Conservation (phyloP, 2,329 filamentous ascomycete genomes). For the Aspergillus caelatus region DNA sequence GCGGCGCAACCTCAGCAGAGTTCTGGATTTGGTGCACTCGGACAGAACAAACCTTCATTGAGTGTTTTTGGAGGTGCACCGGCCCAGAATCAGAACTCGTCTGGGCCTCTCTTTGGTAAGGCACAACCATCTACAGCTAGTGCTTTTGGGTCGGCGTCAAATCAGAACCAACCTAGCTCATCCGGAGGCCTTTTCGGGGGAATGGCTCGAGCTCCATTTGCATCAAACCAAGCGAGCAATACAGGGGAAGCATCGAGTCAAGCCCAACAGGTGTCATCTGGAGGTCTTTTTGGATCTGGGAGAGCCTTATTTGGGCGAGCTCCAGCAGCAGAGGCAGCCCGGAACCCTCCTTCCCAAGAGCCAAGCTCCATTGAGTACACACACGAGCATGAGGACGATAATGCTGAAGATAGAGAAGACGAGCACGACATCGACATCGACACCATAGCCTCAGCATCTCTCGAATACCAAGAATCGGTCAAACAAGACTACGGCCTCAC, state of each 20-base stretch:
- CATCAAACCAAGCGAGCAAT: neutral
- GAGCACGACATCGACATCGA: conserved; percentile 3
- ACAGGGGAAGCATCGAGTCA: neutral
- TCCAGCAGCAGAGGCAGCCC: neutral
- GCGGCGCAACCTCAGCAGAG: neutral
- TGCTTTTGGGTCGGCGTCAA: neutral
- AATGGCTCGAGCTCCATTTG: neutral
- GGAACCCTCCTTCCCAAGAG: neutral
- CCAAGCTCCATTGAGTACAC: neutral
- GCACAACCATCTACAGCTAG: neutral
- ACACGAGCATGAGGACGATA: conserved; percentile 1
- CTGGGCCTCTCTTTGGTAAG: neutral
- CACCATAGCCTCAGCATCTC: conserved; percentile 9
- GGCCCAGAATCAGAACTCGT: neutral
- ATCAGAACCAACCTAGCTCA: neutral
- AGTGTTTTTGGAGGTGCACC: neutral
- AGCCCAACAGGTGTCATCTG: conserved; percentile 1
- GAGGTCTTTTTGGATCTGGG: neutral
- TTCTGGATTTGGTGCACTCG: neutral
- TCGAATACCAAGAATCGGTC: conserved; percentile 35
- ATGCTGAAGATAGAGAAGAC: conserved; percentile 16
- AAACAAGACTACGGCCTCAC: conserved; percentile 47
- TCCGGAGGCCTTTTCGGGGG: neutral
- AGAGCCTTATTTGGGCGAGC: neutral
- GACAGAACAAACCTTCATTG: neutral